A percentile compares a stretch with the other conserved stretches of the same genome.
These are phyloP conservation scores for Tetrahymena thermophila DNA, from an alignment of 73 alveolate genomes.

Conservation along the genomic window DNA sequence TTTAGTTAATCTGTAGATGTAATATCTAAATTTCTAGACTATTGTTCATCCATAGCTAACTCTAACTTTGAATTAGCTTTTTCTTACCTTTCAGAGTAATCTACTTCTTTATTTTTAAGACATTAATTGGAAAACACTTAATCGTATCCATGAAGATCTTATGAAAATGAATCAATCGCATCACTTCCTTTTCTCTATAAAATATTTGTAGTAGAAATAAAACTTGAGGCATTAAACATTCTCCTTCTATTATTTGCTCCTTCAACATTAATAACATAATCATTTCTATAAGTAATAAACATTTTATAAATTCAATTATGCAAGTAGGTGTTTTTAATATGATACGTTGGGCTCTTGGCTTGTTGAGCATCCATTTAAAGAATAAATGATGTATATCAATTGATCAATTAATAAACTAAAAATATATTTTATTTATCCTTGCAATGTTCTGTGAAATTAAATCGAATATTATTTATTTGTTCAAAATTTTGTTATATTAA, in stretches of 20 bases:
- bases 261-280: neutral
- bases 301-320: neutral
- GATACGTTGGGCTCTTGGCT: neutral
- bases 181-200: neutral
- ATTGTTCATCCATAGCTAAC: neutral
- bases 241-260: neutral
- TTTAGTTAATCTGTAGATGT: neutral
- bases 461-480: no score
- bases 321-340: no score
- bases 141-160: neutral
- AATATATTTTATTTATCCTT: no score
- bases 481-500: neutral
- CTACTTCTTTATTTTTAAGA: neutral
- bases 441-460: no score
- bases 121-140: neutral
- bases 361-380: neutral
- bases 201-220: neutral
- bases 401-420: no score
- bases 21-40: neutral
- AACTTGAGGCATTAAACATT: neutral
- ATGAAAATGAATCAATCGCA: neutral
- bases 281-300: neutral
- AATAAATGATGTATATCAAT: neutral
- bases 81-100: neutral
- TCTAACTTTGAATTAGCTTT: neutral